Evolutionary conservation across 164 flowering plant genomes (phyloP), one percentile per base, ranked within the genome.

Genomic region (Warburgia ugandensis): DNA sequence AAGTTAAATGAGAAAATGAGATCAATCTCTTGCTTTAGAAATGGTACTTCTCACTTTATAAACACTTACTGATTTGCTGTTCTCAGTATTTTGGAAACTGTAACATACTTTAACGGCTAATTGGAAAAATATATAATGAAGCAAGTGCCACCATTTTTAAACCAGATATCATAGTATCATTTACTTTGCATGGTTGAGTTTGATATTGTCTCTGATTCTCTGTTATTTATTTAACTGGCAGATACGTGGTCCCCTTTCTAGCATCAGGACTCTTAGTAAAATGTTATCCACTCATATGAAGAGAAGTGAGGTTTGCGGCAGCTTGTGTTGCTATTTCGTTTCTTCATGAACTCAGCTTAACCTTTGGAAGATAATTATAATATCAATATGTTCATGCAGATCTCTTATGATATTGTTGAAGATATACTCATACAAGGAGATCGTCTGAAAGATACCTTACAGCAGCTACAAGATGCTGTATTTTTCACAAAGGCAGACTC

Each of bases 381-480:
- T 20, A 20, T 50, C 47, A 26, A 9, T 41, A 39, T 61, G 31
- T 45, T 60, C 21, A 35, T 67, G 50, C 67, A 92, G 96, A 72
- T 88, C 41, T 67, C 96, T 16, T 68, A 65, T 64, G 99, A 92
- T 61, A 77, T 92, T 47, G 78, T 76, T 27, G 81, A 92, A 61
- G 96, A 88, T 67, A 80, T 92, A 60, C 29, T 76, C 39, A 80
- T 80, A 13, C 91, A 86, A 77, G 94, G 94, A 40, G 87, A 92
- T 72, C 73, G 47, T 19, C 71, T 88, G 59, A 74, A 62, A 63
- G 80, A 80, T 64, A 80, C 81, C 25, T 79, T 92, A 66, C 81
- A 84, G 60, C 83, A 86, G 58, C 87, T 92, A 54, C 96, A 88
- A 67, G 94, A 92, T 68, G 99, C 91, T 48, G 91, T 88, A 45